phyloP scores from a whole-genome alignment of 192 early-diverging fungal species.

The Entomortierella parvispora region DNA sequence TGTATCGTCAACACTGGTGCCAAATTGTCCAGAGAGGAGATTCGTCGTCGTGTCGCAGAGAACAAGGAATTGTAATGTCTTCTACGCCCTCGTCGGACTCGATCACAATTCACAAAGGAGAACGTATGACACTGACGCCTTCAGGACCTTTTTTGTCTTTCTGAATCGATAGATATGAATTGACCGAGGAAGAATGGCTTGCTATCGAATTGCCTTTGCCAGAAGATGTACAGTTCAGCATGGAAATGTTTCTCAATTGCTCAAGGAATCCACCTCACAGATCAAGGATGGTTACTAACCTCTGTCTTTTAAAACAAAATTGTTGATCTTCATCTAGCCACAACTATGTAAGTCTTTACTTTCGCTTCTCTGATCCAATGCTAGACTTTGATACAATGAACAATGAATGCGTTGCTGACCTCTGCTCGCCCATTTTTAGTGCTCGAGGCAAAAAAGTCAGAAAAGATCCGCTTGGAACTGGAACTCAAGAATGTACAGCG shows the following conservation, averaged over 20 bases:
- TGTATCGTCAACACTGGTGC: slow-evolving; percentile 94
- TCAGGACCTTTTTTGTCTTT: background rate
- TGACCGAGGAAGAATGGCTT: slow-evolving; percentile 74
- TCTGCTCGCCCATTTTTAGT: slow-evolving; percentile 44
- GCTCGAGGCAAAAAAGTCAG: slow-evolving; percentile 70
- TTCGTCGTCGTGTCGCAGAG: slow-evolving; percentile 70
- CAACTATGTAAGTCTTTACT: slow-evolving; percentile 29
- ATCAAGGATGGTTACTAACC: background rate
- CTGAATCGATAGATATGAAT: slow-evolving; percentile 66
- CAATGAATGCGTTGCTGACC: background rate
- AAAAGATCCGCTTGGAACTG: slow-evolving; percentile 63
- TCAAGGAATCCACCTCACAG: background rate
- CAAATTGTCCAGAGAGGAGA: slow-evolving; percentile 80
- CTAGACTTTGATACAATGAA: too few species aligned
- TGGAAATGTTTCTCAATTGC: too few species aligned
- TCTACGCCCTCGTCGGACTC: background rate
- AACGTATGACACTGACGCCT: background rate
- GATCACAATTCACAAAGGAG: background rate
- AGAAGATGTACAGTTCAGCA: slow-evolving; percentile 70
- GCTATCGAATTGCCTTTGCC: slow-evolving; percentile 75
- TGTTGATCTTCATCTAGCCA: slow-evolving; percentile 8
- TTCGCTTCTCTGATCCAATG: background rate
- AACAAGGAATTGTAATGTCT: slow-evolving; percentile 76
- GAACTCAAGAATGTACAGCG: slow-evolving; percentile 70
- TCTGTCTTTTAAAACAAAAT: too few species aligned